A percentile compares a stretch with the other conserved stretches of the same genome.
Conservation (phyloP, 1,284 basidiomycete species). For the Moniliophthora roreri region DNA sequence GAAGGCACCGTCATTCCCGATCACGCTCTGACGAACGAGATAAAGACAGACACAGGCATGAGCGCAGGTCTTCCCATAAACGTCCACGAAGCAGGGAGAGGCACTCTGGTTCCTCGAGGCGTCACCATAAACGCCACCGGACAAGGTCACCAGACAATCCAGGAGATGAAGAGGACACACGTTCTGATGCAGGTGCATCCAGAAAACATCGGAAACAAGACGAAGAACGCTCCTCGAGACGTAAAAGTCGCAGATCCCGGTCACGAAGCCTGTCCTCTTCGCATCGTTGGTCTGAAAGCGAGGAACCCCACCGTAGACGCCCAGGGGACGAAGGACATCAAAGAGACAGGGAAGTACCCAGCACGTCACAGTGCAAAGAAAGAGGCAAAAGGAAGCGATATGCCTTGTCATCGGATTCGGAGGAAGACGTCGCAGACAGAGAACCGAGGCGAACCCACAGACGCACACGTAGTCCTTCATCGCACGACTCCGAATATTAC, state of each 20-base stretch:
- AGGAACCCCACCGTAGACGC: not conserved
- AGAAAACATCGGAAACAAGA: constrained; percentile 12
- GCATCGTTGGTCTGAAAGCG: too few relatives aligned
- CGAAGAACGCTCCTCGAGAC: constrained; percentile 16
- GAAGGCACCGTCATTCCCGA: constrained; percentile 19
- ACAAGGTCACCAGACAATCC: not conserved
- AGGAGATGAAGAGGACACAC: not conserved
- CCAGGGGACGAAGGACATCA: constrained; percentile 5
- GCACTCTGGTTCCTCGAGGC: not conserved
- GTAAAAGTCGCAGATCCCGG: constrained; percentile 14
- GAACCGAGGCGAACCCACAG: not conserved
- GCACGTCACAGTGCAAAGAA: not conserved
- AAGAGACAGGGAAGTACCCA: not conserved
- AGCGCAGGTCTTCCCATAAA: not conserved
- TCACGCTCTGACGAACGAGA: constrained; percentile 3
- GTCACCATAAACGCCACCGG: constrained; percentile 14
- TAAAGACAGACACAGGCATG: not conserved
- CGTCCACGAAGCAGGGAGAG: not conserved
- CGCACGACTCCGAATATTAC: not conserved
- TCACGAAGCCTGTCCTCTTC: not conserved
- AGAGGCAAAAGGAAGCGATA: constrained; percentile 1
- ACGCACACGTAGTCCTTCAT: not conserved
- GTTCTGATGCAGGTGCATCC: not conserved
- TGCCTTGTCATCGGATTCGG: constrained; percentile 7
- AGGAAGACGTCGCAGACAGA: not conserved